A percentile compares a stretch with the other conserved stretches of the same genome.
phyloP scores from a whole-genome alignment of 345 rosid genomes.

The Aquilaria malaccensis region DNA sequence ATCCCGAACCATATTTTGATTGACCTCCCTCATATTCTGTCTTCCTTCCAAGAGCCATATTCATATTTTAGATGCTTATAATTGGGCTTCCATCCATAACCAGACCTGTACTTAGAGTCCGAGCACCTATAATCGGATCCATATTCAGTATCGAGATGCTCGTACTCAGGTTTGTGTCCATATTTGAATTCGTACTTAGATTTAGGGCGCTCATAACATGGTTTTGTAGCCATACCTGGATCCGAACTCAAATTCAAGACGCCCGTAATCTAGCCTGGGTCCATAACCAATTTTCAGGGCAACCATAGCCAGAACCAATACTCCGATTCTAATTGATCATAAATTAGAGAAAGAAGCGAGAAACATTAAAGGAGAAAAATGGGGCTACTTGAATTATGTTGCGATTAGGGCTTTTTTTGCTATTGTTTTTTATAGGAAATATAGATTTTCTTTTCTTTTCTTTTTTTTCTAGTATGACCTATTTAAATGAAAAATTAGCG shows the following conservation, averaged over 20 bases:
- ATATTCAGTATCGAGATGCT: background rate
- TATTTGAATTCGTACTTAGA: constrained; percentile 21
- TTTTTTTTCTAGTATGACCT: no score
- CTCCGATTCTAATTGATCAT: constrained; percentile 4
- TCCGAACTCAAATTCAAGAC: constrained; percentile 21
- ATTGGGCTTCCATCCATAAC: constrained; percentile 29
- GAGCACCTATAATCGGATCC: constrained; percentile 15
- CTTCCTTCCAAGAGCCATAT: constrained; percentile 31
- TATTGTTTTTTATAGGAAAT: no score
- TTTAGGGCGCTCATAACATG: background rate
- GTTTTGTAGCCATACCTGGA: constrained; percentile 11
- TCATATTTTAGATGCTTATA: constrained; percentile 19
- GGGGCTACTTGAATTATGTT: no score
- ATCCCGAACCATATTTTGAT: constrained; percentile 33
- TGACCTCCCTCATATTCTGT: constrained; percentile 18
- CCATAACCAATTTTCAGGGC: background rate
- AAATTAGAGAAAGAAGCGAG: no score
- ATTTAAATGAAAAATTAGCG: no score
- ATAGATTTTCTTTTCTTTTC: no score
- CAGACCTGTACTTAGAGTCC: constrained; percentile 23
- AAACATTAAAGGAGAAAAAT: no score
- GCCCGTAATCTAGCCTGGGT: constrained; percentile 8
- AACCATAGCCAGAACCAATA: constrained; percentile 20
- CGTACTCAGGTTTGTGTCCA: constrained; percentile 10
- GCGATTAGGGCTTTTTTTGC: no score